These are phyloP conservation scores for Backusella circina DNA, from an alignment of 192 early-diverging fungal species.

Conservation along the genomic window DNA sequence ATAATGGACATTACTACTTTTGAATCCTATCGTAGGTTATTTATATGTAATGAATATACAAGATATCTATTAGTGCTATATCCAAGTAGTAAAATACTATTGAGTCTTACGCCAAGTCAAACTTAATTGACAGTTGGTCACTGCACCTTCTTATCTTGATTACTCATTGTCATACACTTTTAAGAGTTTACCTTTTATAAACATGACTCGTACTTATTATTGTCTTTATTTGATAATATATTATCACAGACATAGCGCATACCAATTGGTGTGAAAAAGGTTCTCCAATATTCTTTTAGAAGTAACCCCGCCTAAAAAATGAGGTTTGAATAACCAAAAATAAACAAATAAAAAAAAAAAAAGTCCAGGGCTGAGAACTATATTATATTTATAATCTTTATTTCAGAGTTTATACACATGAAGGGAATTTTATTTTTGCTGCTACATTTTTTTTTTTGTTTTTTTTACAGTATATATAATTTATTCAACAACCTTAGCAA, in stretches of 20 bases:
- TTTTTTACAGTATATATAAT: neutral
- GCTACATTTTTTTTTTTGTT: neutral
- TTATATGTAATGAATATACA: no score
- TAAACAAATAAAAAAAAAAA: neutral
- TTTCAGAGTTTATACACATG: neutral
- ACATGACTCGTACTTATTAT: neutral
- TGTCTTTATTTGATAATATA: no score
- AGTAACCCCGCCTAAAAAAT: neutral
- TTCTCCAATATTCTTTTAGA: neutral
- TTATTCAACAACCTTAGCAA: constrained; percentile 80
- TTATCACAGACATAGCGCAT: neutral
- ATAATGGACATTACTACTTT: no score
- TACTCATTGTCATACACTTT: neutral
- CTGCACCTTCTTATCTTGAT: neutral
- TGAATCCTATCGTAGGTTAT: no score
- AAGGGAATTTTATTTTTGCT: neutral
- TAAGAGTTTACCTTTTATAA: neutral
- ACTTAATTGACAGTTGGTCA: neutral
- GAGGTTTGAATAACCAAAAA: neutral
- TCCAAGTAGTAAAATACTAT: no score
- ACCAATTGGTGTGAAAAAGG: neutral
- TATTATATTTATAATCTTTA: neutral
- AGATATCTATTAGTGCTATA: no score
- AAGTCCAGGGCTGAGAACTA: neutral
- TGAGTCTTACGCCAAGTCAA: no score